Evolutionary conservation across 371 early-diverging fungal genomes (phyloP).

Genomic region (Mortierella sp.): DNA sequence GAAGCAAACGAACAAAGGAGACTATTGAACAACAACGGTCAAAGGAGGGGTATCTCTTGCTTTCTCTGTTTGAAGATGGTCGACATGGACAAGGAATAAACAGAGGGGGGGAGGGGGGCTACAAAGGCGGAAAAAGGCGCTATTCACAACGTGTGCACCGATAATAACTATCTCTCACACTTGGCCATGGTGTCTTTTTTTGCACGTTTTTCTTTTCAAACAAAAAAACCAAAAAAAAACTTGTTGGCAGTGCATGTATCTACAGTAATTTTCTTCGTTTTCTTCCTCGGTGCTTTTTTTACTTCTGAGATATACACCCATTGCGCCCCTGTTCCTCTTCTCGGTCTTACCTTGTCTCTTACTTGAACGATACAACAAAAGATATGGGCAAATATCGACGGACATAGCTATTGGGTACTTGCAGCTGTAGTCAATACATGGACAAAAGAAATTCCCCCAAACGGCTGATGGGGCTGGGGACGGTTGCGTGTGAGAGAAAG

Average conservation of each 20-base stretch:
- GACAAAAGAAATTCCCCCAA: too few species aligned
- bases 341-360: too few species aligned
- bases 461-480: too few species aligned
- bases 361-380: too few species aligned
- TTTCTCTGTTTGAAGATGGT: too few species aligned
- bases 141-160: neutral
- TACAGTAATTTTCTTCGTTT: neutral
- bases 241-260: conserved; percentile 3
- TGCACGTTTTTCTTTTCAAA: neutral
- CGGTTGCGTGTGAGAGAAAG: too few species aligned
- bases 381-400: neutral
- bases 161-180: neutral
- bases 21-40: too few species aligned
- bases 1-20: too few species aligned
- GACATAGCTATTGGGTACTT: neutral
- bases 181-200: neutral
- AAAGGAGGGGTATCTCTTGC: too few species aligned
- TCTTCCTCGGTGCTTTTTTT: neutral
- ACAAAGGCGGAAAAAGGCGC: neutral
- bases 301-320: neutral
- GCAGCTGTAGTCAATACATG: too few species aligned
- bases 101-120: neutral
- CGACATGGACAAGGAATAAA: neutral
- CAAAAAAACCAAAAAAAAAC: too few species aligned
- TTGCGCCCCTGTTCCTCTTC: too few species aligned